phyloP scores from a whole-genome alignment of 495 filamentous ascomycete species.

The Collariella sp. region DNA sequence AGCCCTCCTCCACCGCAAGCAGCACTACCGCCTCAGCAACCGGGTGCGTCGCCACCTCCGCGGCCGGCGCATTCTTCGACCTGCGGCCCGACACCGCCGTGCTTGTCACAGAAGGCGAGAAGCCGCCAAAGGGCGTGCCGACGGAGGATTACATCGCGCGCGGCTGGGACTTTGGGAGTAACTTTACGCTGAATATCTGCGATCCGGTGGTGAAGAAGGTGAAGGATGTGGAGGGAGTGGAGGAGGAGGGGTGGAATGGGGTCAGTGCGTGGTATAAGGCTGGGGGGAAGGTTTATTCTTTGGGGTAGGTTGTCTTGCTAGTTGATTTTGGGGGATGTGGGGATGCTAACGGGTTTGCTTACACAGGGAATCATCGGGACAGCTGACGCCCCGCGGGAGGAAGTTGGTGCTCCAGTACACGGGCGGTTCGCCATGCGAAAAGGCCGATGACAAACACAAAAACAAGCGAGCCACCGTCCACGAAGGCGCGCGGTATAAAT shows the following conservation, averaged over 20 bases:
- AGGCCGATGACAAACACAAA: conserved; percentile 23
- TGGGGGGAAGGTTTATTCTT: conserved; percentile 66
- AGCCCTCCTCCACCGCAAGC: conserved; percentile 12
- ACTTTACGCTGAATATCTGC: conserved; percentile 96
- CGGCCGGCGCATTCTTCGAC: conserved; percentile 78
- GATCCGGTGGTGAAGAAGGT: conserved; percentile 71
- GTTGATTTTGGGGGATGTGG: too few species aligned
- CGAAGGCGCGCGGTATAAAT: conserved; percentile 28
- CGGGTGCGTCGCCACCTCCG: conserved; percentile 76
- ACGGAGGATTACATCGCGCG: conserved; percentile 71
- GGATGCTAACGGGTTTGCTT: too few species aligned
- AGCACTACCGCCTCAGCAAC: conserved; percentile 42
- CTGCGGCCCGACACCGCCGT: conserved; percentile 63
- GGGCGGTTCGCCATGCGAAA: conserved; percentile 79
- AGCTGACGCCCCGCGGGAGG: conserved; percentile 70
- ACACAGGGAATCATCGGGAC: conserved; percentile 55
- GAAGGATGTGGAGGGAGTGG: conserved; percentile 61
- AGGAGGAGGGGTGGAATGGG: conserved; percentile 59
- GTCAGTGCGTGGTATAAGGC: conserved; percentile 83
- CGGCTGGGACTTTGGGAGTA: conserved; percentile 77
- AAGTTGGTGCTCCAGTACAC: conserved; percentile 91
- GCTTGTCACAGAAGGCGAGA: conserved; percentile 45
- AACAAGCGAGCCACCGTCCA: conserved; percentile 25
- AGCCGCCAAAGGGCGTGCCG: conserved; percentile 44
- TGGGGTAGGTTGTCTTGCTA: conserved; percentile 58